Evolutionary conservation across 2,329 filamentous ascomycete genomes (phyloP).

Genomic region (Pseudopyricularia javanii): DNA sequence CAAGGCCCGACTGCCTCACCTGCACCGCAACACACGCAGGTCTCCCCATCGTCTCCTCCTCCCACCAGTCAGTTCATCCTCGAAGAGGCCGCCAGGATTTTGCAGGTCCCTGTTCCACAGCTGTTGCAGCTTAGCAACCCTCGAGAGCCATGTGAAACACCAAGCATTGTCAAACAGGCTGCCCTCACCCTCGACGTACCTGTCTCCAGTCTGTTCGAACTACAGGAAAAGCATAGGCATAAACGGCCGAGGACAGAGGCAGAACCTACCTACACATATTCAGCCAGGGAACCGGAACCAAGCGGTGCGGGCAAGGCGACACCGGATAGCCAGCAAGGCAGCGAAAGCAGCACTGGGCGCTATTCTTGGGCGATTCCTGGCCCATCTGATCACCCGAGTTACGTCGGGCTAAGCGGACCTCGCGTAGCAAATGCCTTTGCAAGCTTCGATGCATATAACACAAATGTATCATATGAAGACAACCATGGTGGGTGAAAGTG

Average conservation of each 20-base stretch:
- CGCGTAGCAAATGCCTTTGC: conserved; percentile 20
- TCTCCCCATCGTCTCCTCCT: conserved; percentile 12
- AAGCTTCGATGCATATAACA: conserved; percentile 20
- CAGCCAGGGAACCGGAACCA: not conserved
- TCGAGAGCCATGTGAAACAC: conserved; percentile 6
- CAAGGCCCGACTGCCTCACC: conserved; percentile 13
- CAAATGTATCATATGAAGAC: conserved; percentile 13
- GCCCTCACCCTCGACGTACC: conserved; percentile 18
- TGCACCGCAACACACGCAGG: conserved; percentile 8
- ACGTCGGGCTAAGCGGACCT: conserved; percentile 13
- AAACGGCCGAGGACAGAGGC: conserved; percentile 15
- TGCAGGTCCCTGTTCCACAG: conserved; percentile 8
- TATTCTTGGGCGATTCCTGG: conserved; percentile 3
- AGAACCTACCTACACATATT: not conserved
- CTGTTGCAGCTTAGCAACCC: conserved; percentile 9
- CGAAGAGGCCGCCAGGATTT: conserved; percentile 10
- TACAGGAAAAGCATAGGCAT: conserved; percentile 9
- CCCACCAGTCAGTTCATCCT: conserved; percentile 13
- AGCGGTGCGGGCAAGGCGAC: not conserved
- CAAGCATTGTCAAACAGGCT: conserved; percentile 19
- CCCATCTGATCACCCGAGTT: conserved; percentile 6
- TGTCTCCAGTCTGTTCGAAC: conserved; percentile 14
- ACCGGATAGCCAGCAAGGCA: not conserved
- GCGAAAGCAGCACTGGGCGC: not conserved
- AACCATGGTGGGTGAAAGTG: not conserved